Percentiles rank a stretch among this genome's conserved stretches.
Evolutionary conservation across 306 rosid genomes (phyloP).

Genomic region (Cucurbita maxima): DNA sequence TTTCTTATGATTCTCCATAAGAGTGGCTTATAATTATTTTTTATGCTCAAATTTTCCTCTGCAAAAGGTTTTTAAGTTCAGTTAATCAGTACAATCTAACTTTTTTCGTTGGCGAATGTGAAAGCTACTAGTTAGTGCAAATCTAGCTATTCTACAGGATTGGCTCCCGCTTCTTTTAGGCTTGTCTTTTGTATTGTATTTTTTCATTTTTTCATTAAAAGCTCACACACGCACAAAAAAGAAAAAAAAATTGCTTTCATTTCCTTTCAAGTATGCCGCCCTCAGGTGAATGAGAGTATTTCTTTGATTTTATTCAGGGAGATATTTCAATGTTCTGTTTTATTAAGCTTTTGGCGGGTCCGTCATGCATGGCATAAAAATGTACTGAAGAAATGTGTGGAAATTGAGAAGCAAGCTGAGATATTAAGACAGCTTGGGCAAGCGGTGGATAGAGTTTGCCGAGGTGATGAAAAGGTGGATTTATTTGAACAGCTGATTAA

Average conservation of each 20-base stretch:
- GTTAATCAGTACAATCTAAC: not conserved
- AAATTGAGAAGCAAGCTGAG: constrained; percentile 45
- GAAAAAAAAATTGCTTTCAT: not conserved
- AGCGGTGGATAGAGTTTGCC: constrained; percentile 45
- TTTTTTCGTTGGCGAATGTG: not conserved
- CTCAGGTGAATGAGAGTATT: constrained; percentile 7
- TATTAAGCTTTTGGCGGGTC: constrained; percentile 72
- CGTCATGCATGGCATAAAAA: constrained; percentile 81
- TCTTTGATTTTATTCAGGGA: constrained; percentile 47
- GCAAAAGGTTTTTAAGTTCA: not conserved
- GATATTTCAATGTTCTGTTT: constrained; percentile 65
- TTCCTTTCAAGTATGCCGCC: not conserved
- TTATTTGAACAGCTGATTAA: constrained; percentile 60
- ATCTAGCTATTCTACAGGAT: not conserved
- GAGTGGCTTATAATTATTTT: not conserved
- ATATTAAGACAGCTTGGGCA: constrained; percentile 44
- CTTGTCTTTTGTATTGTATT: not conserved
- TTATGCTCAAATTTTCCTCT: not conserved
- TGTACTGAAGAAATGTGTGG: constrained; percentile 39
- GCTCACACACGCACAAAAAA: not conserved
- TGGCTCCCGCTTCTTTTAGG: not conserved
- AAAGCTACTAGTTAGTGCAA: not conserved
- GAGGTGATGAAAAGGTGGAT: constrained; percentile 25
- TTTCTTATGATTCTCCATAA: not conserved
- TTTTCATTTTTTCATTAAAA: not conserved